Percentiles rank a stretch among this genome's conserved stretches.
Conservation (phyloP, 352 stramenopile genomes). For the Phytophthora pini region DNA sequence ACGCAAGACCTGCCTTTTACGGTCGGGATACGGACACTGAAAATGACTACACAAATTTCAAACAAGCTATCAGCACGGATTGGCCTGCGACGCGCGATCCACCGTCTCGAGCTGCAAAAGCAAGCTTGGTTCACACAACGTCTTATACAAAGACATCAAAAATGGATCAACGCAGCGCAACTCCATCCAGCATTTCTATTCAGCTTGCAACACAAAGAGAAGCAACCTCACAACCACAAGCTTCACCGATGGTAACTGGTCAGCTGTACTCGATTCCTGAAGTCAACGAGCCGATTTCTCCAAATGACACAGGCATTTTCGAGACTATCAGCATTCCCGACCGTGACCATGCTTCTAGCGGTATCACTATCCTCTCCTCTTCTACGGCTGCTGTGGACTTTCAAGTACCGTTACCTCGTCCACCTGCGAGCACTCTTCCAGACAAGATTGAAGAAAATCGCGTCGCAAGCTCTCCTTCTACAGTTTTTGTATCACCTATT, state of each 20-base stretch:
- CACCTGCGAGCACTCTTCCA: not conserved
- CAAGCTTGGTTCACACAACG: not conserved
- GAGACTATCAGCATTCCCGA: not conserved
- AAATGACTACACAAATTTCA: constrained; percentile 9
- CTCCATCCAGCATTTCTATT: not conserved
- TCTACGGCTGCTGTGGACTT: not conserved
- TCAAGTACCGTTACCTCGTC: not conserved
- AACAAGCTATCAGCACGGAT: not conserved
- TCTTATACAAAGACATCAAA: not conserved
- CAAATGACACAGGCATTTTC: not conserved
- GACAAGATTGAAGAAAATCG: constrained; percentile 26
- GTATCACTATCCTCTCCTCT: too few relatives aligned
- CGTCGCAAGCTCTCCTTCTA: constrained; percentile 9
- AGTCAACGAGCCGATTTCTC: constrained; percentile 16
- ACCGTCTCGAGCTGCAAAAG: not conserved
- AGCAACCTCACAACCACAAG: not conserved
- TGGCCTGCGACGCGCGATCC: not conserved
- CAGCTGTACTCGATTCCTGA: constrained; percentile 32
- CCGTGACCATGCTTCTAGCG: not conserved
- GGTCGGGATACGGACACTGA: not conserved
- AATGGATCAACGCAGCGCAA: not conserved
- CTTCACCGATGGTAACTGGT: constrained; percentile 14
- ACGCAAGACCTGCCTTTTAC: not conserved
- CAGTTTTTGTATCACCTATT: too few relatives aligned
- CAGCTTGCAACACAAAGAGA: not conserved